Percentiles rank a stretch among this genome's conserved stretches.
These are phyloP conservation scores for Thermomucor indicae-seudaticae DNA, from an alignment of 371 early-diverging fungal genomes.

Conservation along the genomic window DNA sequence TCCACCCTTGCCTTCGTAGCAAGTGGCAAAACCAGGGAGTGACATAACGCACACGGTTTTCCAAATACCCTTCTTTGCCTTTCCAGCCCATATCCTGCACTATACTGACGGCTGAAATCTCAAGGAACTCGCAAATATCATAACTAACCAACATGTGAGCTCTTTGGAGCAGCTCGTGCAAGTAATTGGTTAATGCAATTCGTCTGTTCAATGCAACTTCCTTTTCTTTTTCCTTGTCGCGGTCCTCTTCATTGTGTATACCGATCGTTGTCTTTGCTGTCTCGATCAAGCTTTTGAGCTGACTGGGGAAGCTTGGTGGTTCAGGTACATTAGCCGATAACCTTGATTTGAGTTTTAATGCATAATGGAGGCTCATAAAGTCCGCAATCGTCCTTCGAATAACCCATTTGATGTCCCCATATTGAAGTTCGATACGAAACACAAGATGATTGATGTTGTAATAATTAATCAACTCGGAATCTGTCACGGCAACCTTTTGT, in stretches of 20 bases:
- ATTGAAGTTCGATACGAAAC: slow-evolving; percentile 73
- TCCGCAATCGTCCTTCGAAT: slow-evolving; percentile 65
- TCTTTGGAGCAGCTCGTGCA: slow-evolving; percentile 48
- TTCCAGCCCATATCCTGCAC: slow-evolving; percentile 81
- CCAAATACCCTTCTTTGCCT: slow-evolving; percentile 77
- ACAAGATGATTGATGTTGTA: slow-evolving; percentile 34
- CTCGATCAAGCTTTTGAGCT: slow-evolving; percentile 37
- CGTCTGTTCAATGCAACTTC: slow-evolving; percentile 50
- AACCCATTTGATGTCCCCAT: slow-evolving; percentile 80
- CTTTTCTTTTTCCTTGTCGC: slow-evolving; percentile 19
- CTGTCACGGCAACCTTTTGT: slow-evolving; percentile 47
- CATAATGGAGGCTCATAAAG: slow-evolving; percentile 63
- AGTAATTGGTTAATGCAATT: slow-evolving; percentile 62
- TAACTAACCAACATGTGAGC: slow-evolving; percentile 60
- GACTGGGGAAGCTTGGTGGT: slow-evolving; percentile 42
- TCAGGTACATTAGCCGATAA: slow-evolving; percentile 24
- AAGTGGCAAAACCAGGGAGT: slow-evolving; percentile 36
- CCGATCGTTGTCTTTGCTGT: slow-evolving; percentile 25
- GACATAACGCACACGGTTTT: slow-evolving; percentile 51
- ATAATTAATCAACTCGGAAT: slow-evolving; percentile 43
- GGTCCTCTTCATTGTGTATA: slow-evolving; percentile 9
- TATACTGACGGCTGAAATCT: slow-evolving; percentile 72
- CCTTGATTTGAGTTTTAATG: slow-evolving; percentile 45
- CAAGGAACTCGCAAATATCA: slow-evolving; percentile 78
- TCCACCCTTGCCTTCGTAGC: slow-evolving; percentile 44